Conservation (phyloP, 495 filamentous ascomycete species). For the Pyrenula aspistea region DNA sequence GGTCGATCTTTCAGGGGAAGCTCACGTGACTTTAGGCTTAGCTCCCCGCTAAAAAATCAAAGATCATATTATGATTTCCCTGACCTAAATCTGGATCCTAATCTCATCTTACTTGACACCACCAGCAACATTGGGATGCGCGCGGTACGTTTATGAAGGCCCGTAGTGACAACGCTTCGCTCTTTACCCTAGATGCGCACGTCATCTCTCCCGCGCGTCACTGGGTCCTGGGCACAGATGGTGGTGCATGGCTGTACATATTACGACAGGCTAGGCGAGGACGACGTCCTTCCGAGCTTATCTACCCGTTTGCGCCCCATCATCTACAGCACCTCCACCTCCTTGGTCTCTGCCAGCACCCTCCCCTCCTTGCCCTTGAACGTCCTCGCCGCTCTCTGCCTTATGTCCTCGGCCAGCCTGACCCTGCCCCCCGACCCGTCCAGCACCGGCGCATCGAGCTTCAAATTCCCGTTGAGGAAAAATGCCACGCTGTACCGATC, state of each 20-base stretch:
- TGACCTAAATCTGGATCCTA: background rate
- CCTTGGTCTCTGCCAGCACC: background rate
- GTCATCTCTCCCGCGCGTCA: background rate
- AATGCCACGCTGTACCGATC: constrained; percentile 18
- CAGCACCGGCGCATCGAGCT: background rate
- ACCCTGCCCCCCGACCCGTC: background rate
- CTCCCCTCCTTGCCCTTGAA: background rate
- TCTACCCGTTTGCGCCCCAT: background rate
- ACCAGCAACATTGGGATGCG: background rate
- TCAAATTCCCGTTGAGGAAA: constrained; percentile 8
- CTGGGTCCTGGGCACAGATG: background rate
- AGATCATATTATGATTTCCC: background rate
- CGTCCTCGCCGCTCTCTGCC: background rate
- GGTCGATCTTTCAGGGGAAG: background rate
- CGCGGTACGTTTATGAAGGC: background rate
- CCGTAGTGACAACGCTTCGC: background rate
- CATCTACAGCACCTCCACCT: background rate
- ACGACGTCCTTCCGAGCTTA: background rate
- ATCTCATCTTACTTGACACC: background rate
- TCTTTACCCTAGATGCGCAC: background rate
- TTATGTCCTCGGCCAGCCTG: background rate
- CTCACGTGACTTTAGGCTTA: background rate
- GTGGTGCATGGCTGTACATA: background rate
- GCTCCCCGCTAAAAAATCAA: background rate
- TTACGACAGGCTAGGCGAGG: background rate